Base-by-base conservation (phyloP, 169 alveolate genomes). In the Plasmodium knowlesi region DNA sequence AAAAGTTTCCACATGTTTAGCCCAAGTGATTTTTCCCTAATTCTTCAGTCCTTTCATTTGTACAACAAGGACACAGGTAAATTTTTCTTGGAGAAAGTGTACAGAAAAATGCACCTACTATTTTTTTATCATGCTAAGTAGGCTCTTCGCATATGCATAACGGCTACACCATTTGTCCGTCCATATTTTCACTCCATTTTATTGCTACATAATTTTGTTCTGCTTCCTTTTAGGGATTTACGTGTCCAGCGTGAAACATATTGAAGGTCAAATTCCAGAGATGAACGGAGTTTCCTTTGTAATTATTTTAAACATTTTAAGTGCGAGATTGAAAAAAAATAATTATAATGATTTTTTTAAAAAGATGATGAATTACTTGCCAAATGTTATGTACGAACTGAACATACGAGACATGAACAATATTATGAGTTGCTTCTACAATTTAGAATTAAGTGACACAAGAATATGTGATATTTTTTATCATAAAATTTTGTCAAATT, bases 51-150 rank as follows among this genome's bases (percentile, higher is more conserved):
- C 41, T 86, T 86, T 25, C 93, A 86, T 74, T 76, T 86, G 57
- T 43, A 86, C 70, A 86, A 86, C 67, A 86, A 86, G 79, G 93
- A 86, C 61, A 86, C 93, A n/a, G 93, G 93, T 86, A 67, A 76
- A 14, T 12, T 5, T 46, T 5, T 3, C 37, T 9, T 28, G 37
- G 28, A 50, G n/a, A 5, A 81, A 81, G 9, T 81, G 86, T 9
- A 10, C 12, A 50, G 28, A n/a, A 19, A 50, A 12, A 41, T 50
- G 37, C 9, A n/a, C 67, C 30, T 80, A 46, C 34, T 16, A 43
- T 80, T 5, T 80, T 5, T 81, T 81, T 14, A 25, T 81, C 32
- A 82, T 30, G 61, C 61, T 50, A 50, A 34, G 67, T 30, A 4
- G 30, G 19, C 4, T 54, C 28, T 82, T 0, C 46, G 19, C 28